Base-by-base conservation (phyloP, 345 rosid genomes). In the Limnanthes douglasii region DNA sequence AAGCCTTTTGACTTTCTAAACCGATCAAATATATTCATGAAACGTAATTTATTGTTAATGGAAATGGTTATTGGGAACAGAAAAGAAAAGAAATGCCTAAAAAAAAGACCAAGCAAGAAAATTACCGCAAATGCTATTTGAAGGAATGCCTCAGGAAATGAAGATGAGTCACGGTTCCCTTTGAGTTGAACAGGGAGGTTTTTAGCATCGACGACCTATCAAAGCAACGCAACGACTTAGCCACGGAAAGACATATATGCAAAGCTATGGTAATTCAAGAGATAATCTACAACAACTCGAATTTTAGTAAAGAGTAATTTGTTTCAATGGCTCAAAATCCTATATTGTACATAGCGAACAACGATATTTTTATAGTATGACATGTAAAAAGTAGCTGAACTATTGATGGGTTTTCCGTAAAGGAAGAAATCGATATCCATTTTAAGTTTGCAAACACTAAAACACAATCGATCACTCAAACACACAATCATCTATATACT, bases 131-230 rank as follows among this genome's bases (percentile, higher is more conserved):
- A 88, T 32, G 84, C 95, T 32, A 88, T 79, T 38, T 88, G 97
- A 59, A 61, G 75, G 58, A 69, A 73, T 32, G 86, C 95, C 69
- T 88, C 97, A 10, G 97, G 78, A 72, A 76, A 83, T 6, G 86
- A 68, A 45, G 83, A 65, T 19, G 82, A 62, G 37, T 62, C 61
- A 24, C 51, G 62, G 20, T 46, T 60, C 46, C 64, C 60, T 27
- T 59, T 57, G 45, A 88, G 75, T 71, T 79, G 93, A 61, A 76
- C 67, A 4, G 47, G 72, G 34, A 88, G 81, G 55, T 88, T 88
- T 56, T 74, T 83, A 54, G 97, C 97, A 72, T 88, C 97, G 48
- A 74, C 97, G 20, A 88, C 97, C 97, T 88, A 41, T 39, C 44
- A n/a, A 46, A 56, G 23, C 34, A 50, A 53, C 22, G 26, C 28